Conservation (phyloP, 768 basidiomycete species). For the Tylopilus plumbeoviolaceoides region DNA sequence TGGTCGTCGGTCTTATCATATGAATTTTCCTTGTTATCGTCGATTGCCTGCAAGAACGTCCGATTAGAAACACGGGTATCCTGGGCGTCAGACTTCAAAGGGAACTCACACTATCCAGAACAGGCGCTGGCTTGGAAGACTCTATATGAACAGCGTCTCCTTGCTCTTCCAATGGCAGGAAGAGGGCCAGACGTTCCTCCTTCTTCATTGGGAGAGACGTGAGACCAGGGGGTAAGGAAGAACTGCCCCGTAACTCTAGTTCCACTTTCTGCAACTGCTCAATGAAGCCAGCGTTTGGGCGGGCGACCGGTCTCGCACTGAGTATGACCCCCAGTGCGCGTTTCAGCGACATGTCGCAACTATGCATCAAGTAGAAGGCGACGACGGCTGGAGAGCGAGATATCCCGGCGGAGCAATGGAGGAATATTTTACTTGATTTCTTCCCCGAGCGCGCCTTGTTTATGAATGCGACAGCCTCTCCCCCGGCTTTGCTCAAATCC, state of each 20-base stretch:
- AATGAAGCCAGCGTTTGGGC: slow-evolving; percentile 8
- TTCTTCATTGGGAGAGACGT: slow-evolving; percentile 1
- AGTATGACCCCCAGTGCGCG: neutral
- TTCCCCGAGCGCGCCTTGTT: neutral
- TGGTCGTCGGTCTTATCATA: neutral
- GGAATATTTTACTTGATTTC: neutral
- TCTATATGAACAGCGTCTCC: neutral
- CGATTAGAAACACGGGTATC: neutral
- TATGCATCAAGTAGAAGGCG: slow-evolving; percentile 2
- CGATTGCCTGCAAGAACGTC: neutral
- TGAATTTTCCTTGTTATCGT: neutral
- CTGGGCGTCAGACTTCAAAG: neutral
- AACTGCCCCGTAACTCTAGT: neutral
- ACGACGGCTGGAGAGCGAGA: slow-evolving; percentile 8
- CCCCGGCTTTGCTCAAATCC: neutral
- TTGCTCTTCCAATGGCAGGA: slow-evolving; percentile 2
- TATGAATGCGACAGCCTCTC: slow-evolving; percentile 1
- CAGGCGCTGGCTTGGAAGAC: neutral
- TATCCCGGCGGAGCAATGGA: slow-evolving; percentile 11
- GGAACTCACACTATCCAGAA: neutral
- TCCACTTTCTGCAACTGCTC: neutral
- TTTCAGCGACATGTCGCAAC: slow-evolving; percentile 2
- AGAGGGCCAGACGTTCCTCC: slow-evolving; percentile 6
- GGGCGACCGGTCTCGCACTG: neutral
- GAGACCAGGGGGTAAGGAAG: neutral